Evolutionary conservation across 192 early-diverging fungal species (phyloP), one percentile per base, ranked within the genome.

Genomic region (Diversispora epigaea): DNA sequence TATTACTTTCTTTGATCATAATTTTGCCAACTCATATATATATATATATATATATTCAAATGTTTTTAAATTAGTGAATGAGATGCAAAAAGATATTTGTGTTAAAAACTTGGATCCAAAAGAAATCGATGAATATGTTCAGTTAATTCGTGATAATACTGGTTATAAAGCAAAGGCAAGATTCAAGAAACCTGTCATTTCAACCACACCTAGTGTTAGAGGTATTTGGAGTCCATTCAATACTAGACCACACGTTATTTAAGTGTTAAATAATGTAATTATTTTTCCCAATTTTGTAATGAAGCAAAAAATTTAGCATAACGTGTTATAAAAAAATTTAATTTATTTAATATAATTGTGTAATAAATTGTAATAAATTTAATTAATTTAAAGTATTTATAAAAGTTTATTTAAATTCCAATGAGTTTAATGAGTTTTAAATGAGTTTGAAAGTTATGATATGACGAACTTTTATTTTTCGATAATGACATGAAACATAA

Each of bases 141-240:
- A 83, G 74, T 81, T 86, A 6, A 77, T 94, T 71, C 86, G 86
- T 56, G 87, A 91, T 66, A 89, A 88, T 64, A 83, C 89, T 43
- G 93, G 91, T 22, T 68, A 80, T 21, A 85, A 84, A 76, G 79
- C 78, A 67, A 89, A 89, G 73, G 82, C 77, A 61, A 82, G 86
- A 21, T 84, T 87, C 79, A 91, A 91, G 77, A 86, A 84, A 62
- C 88, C 89, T 55, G 91, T 93, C 25, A 85, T 93, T 56, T 94
- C 93, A 5, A 89, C 91, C 21, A 93, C 90, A 45, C 86, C 86
- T 43, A 92, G 91, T 72, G 91, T 94, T 15, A 87, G 93, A 61
- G 93, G 91, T 57, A 92, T 92, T 73, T 94, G 90, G 89, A 93
- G 91, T 76, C 91, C 93, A 43, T 94, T 94, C 86, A 89, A 92